Percentiles rank a stretch among this genome's conserved stretches.
Evolutionary conservation across 768 basidiomycete genomes (phyloP).

Genomic region (Rhizopogon vulgaris): DNA sequence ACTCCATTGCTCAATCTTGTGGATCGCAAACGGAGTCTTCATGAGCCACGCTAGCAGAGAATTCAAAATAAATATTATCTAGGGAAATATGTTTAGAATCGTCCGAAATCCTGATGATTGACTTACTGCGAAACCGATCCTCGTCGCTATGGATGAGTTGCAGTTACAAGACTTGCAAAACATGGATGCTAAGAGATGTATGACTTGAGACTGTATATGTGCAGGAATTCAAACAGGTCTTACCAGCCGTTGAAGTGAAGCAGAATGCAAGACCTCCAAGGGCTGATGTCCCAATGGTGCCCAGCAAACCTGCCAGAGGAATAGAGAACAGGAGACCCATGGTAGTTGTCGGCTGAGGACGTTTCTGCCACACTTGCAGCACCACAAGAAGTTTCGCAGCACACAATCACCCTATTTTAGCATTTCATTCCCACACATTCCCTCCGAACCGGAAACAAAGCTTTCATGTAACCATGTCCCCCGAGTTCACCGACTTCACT

Average conservation of each 20-base stretch:
- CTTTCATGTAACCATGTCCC: no score
- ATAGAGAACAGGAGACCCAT: conserved; percentile 77
- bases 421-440: neutral
- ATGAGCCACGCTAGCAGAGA: conserved; percentile 97
- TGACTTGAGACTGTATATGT: conserved; percentile 8
- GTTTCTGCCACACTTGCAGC: no score
- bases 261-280: conserved; percentile 80
- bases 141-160: conserved; percentile 96
- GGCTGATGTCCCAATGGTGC: conserved; percentile 76
- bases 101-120: neutral
- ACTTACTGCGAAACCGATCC: conserved; percentile 88
- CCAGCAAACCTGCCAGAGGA: conserved; percentile 61
- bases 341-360: neutral
- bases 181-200: conserved; percentile 63
- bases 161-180: conserved; percentile 99
- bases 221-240: conserved; percentile 15
- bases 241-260: conserved; percentile 81
- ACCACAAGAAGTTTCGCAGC: neutral
- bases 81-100: neutral
- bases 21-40: conserved; percentile 84
- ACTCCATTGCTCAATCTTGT: conserved; percentile 85
- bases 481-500: no score
- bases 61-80: conserved; percentile 95
- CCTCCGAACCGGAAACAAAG: no score
- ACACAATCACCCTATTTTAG: neutral